Base-by-base conservation (phyloP, 2,329 filamentous ascomycete genomes). In the Botrytis fragariae region DNA sequence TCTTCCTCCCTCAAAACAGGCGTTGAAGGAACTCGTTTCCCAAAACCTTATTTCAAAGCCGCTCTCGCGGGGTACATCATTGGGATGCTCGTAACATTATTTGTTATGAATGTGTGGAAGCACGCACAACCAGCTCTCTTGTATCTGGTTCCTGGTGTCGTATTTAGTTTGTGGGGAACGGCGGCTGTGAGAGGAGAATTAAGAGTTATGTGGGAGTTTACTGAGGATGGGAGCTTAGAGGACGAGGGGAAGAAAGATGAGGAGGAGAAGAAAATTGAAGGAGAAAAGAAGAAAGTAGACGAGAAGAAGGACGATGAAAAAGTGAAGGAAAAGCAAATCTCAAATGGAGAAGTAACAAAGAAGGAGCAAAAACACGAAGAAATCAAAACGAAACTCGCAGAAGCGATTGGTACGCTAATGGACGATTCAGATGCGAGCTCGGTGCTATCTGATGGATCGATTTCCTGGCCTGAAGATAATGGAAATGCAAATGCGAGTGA, bases 81-180 rank as follows among this genome's bases (percentile, higher is more conserved):
- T 5, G 95, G 94, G 0, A 93, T 98, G 90, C 75, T 94, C 3
- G 85, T 86, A 3, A 98, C 95, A 0, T 83, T 98, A 29, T 84
- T 87, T 0, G 92, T 94, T 78, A 92, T 98, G 83, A 86, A 94
- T 68, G 83, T 93, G 16, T 96, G 90, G 79, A 87, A 91, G 64
- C 93, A 93, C 75, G 93, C 93, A 4, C 95, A 99, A 80, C 95
- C 95, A 0, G 95, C 96, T 12, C 86, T 99, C 45, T 84, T 99
- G 22, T 98, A 98, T 80, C 89, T 99, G 10, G 96, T 98, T 0
- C 95, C 95, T 0, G 91, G 93, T 0, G 93, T 98, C 0, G 84
- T 98, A 8, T 85, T 88, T 1, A 88, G 91, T 1, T 80, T 96
- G 1, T 97, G 93, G 92, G 82, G 90, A 5, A 96, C 92, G 2